A percentile compares a stretch with the other conserved stretches of the same genome.
phyloP scores from a whole-genome alignment of 345 rosid species.

The Bruguiera parviflora region DNA sequence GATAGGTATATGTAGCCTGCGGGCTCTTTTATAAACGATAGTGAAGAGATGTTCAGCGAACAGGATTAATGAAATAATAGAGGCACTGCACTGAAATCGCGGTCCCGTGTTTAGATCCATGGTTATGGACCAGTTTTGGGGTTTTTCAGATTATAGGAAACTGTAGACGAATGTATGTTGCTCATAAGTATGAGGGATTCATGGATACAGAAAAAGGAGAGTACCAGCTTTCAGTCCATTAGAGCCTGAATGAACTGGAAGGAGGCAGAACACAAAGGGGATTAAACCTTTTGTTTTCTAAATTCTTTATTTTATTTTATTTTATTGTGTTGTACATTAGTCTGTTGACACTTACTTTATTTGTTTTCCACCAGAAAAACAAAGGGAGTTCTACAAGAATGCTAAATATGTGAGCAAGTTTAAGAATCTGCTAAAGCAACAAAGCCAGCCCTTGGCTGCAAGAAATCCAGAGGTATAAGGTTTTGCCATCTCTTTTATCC shows the following conservation, averaged over 20 bases:
- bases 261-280: not conserved
- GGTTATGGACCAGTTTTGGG: no score
- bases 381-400: conserved; percentile 75
- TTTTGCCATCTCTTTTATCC: not conserved
- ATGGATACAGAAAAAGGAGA: not conserved
- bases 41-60: no score
- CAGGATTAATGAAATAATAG: not conserved
- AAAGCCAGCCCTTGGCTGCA: conserved; percentile 23
- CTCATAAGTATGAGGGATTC: not conserved
- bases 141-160: no score
- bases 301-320: not conserved
- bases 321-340: not conserved
- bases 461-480: conserved; percentile 31
- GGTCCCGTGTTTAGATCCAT: no score
- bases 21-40: not conserved
- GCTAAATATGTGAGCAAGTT: conserved; percentile 72
- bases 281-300: not conserved
- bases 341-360: conserved; percentile 3
- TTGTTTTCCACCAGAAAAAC: conserved; percentile 47
- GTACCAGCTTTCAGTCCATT: no score
- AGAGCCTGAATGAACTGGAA: not conserved
- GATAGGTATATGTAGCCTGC: not conserved
- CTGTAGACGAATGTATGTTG: no score
- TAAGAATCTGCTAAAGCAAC: conserved; percentile 49
- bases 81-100: not conserved